These are phyloP conservation scores for Dunaliella primolecta DNA, from an alignment of 139 green algal genomes.

Conservation along the genomic window DNA sequence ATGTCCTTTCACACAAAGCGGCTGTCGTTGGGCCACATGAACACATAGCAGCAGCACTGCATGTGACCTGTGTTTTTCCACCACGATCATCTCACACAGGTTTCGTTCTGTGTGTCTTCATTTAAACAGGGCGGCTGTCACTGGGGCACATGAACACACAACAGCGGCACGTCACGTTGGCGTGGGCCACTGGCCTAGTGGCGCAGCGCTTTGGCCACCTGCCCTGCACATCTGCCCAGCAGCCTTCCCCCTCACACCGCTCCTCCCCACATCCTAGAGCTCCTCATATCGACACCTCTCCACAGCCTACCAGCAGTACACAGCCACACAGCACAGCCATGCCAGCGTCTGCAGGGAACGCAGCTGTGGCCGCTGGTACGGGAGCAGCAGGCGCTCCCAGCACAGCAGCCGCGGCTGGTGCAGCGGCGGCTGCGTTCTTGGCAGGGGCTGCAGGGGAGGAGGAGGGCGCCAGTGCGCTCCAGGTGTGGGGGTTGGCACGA, in stretches of 20 bases:
- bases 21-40: too few species aligned
- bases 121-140: neutral
- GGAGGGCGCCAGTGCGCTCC: neutral
- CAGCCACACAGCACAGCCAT: neutral
- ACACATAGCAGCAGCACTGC: too few species aligned
- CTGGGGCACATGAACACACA: neutral
- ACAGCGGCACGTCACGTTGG: neutral
- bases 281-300: too few species aligned
- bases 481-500: too few species aligned
- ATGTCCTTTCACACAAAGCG: too few species aligned
- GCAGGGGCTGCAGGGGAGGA: neutral
- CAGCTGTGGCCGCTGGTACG: neutral
- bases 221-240: too few species aligned
- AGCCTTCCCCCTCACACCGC: neutral
- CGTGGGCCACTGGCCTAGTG: neutral
- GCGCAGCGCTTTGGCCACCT: neutral
- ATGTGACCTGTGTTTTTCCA: too few species aligned
- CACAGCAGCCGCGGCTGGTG: neutral
- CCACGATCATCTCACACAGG: too few species aligned
- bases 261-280: neutral
- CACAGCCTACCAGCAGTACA: neutral
- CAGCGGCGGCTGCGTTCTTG: neutral
- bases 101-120: too few species aligned
- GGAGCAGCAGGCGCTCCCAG: neutral
- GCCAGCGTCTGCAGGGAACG: neutral